A percentile compares a stretch with the other conserved stretches of the same genome.
These are phyloP conservation scores for Mrakia frigida DNA, from an alignment of 768 basidiomycete genomes.

Conservation along the genomic window DNA sequence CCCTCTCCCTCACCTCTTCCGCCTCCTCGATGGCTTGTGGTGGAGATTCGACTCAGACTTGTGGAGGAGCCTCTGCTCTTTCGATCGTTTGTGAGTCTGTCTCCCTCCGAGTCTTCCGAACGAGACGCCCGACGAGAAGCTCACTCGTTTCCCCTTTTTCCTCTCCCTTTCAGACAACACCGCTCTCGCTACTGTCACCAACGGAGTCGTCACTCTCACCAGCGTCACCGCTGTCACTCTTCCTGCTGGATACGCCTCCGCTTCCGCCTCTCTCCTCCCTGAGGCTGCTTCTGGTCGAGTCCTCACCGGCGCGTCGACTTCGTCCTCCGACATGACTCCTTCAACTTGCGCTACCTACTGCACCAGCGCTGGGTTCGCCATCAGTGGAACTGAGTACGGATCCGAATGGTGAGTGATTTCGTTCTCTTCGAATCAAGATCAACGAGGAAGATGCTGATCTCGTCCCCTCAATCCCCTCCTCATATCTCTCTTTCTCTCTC, in stretches of 20 bases:
- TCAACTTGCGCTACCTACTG: constrained; percentile 37
- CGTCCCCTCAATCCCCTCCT: too few species aligned
- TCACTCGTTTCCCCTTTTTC: neutral
- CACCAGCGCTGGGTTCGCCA: constrained; percentile 31
- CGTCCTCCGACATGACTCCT: constrained; percentile 36
- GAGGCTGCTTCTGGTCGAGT: constrained; percentile 33
- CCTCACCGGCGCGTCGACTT: constrained; percentile 34
- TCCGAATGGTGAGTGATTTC: constrained; percentile 10
- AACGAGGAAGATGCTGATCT: too few species aligned
- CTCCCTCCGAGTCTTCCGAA: neutral
- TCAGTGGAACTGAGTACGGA: constrained; percentile 38
- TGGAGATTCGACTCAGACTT: constrained; percentile 32
- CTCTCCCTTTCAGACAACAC: neutral
- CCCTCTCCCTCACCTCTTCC: constrained; percentile 28
- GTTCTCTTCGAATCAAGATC: too few species aligned
- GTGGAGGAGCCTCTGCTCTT: neutral
- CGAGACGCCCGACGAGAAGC: neutral
- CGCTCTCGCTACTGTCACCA: neutral
- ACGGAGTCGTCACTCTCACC: neutral
- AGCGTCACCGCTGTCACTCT: neutral
- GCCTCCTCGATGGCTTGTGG: constrained; percentile 38
- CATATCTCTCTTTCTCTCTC: neutral
- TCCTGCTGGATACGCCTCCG: constrained; percentile 8
- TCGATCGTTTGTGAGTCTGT: neutral
- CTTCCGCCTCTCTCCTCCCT: constrained; percentile 6